Conservation (phyloP, 2,329 filamentous ascomycete genomes). For the Pseudocercospora fijiensis region DNA sequence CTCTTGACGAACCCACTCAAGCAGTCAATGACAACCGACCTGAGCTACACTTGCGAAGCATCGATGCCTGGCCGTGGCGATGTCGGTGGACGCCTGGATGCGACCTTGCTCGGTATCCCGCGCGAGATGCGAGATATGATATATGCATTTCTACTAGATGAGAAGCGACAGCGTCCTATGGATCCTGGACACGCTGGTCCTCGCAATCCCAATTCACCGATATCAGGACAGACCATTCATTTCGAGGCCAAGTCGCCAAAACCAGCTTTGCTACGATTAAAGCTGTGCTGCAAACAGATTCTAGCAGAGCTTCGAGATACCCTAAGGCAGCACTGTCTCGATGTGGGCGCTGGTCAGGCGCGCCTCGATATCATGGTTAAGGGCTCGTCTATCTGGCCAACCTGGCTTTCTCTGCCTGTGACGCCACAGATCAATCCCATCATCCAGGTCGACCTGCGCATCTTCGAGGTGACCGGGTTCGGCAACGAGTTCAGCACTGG, state of each 20-base stretch:
- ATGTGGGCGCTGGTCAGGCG: conserved; percentile 1
- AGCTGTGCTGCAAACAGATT: conserved; percentile 14
- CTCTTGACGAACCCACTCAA: not conserved
- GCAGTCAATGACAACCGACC: too few species aligned
- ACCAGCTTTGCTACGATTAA: conserved; percentile 21
- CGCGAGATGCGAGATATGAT: conserved; percentile 17
- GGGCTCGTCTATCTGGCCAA: conserved; percentile 23
- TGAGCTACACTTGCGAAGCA: not conserved
- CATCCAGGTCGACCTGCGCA: conserved; percentile 15
- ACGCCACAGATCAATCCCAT: conserved; percentile 13
- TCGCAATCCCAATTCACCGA: conserved; percentile 6
- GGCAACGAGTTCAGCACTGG: conserved; percentile 22
- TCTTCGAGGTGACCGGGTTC: conserved; percentile 15
- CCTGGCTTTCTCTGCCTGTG: conserved; percentile 16
- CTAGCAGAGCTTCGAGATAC: conserved; percentile 11
- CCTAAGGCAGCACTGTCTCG: not conserved
- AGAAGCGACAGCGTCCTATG: conserved; percentile 11
- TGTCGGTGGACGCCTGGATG: not conserved
- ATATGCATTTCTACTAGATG: conserved; percentile 14
- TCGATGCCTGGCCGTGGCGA: not conserved
- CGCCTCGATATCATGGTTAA: conserved; percentile 21
- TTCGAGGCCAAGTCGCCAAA: conserved; percentile 18
- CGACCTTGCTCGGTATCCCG: conserved; percentile 15
- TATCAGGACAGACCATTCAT: conserved; percentile 11
- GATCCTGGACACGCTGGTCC: conserved; percentile 12